Percentiles rank a stretch among this genome's conserved stretches.
Conservation (phyloP, 345 rosid genomes). For the Nasturtium officinale region DNA sequence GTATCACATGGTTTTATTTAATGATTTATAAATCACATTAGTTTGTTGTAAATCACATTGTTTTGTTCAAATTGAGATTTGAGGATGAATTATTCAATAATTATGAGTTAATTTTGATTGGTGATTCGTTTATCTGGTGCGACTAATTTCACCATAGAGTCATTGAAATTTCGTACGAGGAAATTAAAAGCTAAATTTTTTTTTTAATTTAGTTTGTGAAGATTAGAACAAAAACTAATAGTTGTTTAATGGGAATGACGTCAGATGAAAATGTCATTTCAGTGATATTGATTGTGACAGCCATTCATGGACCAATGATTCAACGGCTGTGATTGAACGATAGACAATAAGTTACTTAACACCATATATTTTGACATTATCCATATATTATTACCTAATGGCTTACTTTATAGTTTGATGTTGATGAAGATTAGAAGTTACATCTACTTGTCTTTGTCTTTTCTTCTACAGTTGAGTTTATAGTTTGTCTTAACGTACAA, state of each 20-base stretch:
- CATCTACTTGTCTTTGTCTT: constrained; percentile 50
- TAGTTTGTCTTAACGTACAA: constrained; percentile 40
- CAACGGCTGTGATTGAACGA: constrained; percentile 36
- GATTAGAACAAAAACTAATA: constrained; percentile 16
- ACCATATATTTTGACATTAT: constrained; percentile 37
- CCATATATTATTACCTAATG: constrained; percentile 22
- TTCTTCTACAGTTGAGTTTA: constrained; percentile 16
- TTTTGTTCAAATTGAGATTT: constrained; percentile 7
- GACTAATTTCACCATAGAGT: background rate
- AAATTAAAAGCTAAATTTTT: background rate
- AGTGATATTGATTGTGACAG: constrained; percentile 28
- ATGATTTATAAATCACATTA: background rate
- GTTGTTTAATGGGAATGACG: constrained; percentile 16
- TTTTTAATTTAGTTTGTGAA: background rate
- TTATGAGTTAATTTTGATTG: background rate
- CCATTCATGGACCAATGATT: constrained; percentile 29
- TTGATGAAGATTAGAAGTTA: constrained; percentile 38
- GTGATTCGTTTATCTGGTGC: background rate
- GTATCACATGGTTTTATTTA: background rate
- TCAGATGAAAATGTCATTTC: constrained; percentile 25
- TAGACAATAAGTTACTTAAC: constrained; percentile 9
- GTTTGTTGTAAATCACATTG: constrained; percentile 16
- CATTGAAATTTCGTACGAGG: background rate
- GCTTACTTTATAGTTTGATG: constrained; percentile 18
- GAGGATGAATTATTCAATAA: background rate